Evolutionary conservation across 179 eudicot genomes (phyloP).

Genomic region (Patellifolia procumbens): DNA sequence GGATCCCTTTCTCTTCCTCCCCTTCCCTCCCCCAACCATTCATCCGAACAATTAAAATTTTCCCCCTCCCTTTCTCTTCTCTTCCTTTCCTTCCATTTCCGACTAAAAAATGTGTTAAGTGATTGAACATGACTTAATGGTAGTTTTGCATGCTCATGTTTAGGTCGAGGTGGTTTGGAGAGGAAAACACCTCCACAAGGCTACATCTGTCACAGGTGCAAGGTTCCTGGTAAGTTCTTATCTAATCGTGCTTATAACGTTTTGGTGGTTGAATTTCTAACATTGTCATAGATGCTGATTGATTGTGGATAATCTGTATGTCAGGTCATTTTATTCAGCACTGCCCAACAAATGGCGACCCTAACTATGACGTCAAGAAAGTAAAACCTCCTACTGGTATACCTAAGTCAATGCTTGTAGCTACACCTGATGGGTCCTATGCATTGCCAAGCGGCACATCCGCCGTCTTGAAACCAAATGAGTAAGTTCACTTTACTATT

Average conservation of each 20-base stretch:
- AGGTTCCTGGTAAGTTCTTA: conserved; percentile 65
- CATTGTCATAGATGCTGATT: conserved; percentile 20
- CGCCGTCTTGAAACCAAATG: conserved; percentile 83
- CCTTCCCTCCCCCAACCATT: no score
- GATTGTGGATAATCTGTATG: conserved; percentile 9
- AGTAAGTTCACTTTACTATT: conserved; percentile 42
- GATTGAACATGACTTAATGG: not conserved
- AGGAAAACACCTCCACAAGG: conserved; percentile 86
- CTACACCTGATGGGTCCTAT: conserved; percentile 89
- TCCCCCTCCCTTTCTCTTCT: no score
- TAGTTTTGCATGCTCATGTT: conserved; percentile 2
- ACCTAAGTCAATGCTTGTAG: conserved; percentile 89
- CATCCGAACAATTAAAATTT: no score
- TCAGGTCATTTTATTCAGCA: conserved; percentile 98
- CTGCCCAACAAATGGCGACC: conserved; percentile 97
- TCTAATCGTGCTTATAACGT: not conserved
- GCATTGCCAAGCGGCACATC: conserved; percentile 75
- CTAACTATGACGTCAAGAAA: conserved; percentile 68
- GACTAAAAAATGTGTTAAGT: no score
- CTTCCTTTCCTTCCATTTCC: no score
- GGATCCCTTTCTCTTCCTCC: no score
- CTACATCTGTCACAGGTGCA: conserved; percentile 91
- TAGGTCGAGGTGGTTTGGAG: conserved; percentile 70
- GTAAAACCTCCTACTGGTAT: conserved; percentile 93
- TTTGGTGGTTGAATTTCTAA: not conserved